Conservation (phyloP, 176 grass and related monocot genomes). For the Rhynchospora breviuscula region DNA sequence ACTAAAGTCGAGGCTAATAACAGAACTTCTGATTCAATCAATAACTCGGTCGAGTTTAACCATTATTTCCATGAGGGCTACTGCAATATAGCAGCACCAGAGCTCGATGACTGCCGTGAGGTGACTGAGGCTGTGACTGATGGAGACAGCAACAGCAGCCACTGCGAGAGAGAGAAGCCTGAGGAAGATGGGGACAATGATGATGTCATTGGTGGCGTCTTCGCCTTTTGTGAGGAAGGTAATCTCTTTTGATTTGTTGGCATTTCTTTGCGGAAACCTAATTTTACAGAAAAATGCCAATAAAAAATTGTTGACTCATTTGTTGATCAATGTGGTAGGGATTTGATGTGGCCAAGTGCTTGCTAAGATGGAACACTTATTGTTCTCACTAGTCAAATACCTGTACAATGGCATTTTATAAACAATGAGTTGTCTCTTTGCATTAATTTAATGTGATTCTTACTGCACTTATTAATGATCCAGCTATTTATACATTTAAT, state of each 20-base stretch:
- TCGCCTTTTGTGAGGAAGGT: conserved; percentile 99
- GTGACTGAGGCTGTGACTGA: conserved; percentile 99
- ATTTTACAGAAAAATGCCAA: not conserved
- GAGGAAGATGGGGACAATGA: conserved; percentile 97
- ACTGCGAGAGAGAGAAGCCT: conserved; percentile 98
- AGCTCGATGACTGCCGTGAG: conserved; percentile 99
- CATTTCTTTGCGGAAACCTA: not conserved
- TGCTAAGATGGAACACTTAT: not conserved
- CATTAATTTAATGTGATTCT: not conserved
- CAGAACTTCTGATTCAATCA: conserved; percentile 46
- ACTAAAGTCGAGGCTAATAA: conserved; percentile 37
- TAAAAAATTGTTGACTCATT: not conserved
- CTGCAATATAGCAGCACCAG: conserved; percentile 84
- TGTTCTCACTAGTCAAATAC: not conserved
- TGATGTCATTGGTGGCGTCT: conserved; percentile 91
- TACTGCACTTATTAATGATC: not conserved
- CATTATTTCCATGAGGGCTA: conserved; percentile 99
- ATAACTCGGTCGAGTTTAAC: conserved; percentile 70
- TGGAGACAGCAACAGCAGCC: conserved; percentile 99
- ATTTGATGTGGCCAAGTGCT: not conserved
- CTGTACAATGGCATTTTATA: not conserved
- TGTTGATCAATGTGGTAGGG: not conserved
- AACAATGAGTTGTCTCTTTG: not conserved
- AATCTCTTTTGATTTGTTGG: not conserved
- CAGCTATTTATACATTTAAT: not conserved